These are phyloP conservation scores for Clarireedia paspali DNA, from an alignment of 2,329 filamentous ascomycete species.

Conservation along the genomic window DNA sequence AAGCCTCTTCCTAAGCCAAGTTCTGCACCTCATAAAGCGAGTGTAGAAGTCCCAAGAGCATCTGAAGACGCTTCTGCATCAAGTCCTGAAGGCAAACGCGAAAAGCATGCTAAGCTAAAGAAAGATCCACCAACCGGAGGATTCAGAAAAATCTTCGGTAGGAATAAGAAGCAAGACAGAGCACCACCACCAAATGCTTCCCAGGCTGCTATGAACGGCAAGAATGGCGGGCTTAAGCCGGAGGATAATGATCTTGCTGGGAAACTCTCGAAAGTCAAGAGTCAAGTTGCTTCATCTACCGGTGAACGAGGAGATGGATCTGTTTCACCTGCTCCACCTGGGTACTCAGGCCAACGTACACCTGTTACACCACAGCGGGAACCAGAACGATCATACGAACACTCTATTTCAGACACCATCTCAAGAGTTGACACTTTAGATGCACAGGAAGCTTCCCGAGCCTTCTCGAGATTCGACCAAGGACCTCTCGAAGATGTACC, in stretches of 20 bases:
- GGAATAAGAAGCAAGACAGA: conserved; percentile 37
- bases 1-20: conserved; percentile 11
- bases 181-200: conserved; percentile 10
- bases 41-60: conserved; percentile 17
- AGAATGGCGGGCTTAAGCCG: conserved; percentile 28
- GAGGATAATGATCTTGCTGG: conserved; percentile 28
- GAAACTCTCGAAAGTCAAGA: conserved; percentile 35
- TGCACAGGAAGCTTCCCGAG: conserved; percentile 49
- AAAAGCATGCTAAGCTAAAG: conserved; percentile 45
- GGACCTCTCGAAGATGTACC: conserved; percentile 83
- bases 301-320: conserved; percentile 18
- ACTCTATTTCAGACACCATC: conserved; percentile 39
- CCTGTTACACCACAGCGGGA: conserved; percentile 24
- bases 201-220: conserved; percentile 24
- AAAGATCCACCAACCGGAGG: conserved; percentile 33
- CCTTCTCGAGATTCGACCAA: conserved; percentile 71
- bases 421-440: conserved; percentile 56
- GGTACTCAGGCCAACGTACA: conserved; percentile 24
- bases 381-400: conserved; percentile 36
- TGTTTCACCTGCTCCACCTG: conserved; percentile 25
- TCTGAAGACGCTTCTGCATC: conserved; percentile 19
- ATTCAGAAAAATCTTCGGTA: conserved; percentile 58
- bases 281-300: conserved; percentile 15
- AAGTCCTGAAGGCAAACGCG: conserved; percentile 38
- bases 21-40: conserved; percentile 14